Evolutionary conservation across 2,329 filamentous ascomycete genomes (phyloP), one percentile per base, ranked within the genome.

Genomic region (Blastomyces silverae): DNA sequence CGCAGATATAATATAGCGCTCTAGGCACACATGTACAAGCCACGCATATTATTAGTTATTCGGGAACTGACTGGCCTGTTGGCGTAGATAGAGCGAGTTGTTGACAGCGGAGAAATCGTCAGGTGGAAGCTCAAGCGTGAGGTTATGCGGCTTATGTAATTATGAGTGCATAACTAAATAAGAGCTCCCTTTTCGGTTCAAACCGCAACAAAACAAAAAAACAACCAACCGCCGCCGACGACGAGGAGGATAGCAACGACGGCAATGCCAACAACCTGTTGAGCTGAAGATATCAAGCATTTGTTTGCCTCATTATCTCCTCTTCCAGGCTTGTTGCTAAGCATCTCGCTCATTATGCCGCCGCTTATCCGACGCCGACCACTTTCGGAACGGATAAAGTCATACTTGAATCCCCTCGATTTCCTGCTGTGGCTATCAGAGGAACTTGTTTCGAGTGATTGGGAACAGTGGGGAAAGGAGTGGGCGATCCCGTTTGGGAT

Each of bases 381-480:
- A 75, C 84, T 96, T 70, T 75, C 79, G 39, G 89, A 97, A 82
- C 90, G 93, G 75, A 84, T 97, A 75, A 86, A 87, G 74, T 83
- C 89, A 64, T 87, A 87, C 76, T 80, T 97, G 66, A 93, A 97
- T 73, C 91, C 91, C 2, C 88, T 90, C 79, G 94, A 99, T 78
- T 90, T 93, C 73, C 79, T 94, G 63, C 85, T 99, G 22, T 96
- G 91, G 89, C 78, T 96, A 1, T 95, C 91, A 0, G 93, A 97
- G 75, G 91, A 96, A 78, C 84, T 99, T 66, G 92, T 97, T 74
- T 91, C 91, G 37, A 88, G 89, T 73, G 90, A 96, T 71, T 95
- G 92, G 87, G 90, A 97, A 70, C 91, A 93, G 25, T 80, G 85
- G 66, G 80, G 87, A 67, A 88, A 90, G 69, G 79, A 87, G 46